Conservation (phyloP, 805 yeast genomes). For the Metschnikowia matae region DNA sequence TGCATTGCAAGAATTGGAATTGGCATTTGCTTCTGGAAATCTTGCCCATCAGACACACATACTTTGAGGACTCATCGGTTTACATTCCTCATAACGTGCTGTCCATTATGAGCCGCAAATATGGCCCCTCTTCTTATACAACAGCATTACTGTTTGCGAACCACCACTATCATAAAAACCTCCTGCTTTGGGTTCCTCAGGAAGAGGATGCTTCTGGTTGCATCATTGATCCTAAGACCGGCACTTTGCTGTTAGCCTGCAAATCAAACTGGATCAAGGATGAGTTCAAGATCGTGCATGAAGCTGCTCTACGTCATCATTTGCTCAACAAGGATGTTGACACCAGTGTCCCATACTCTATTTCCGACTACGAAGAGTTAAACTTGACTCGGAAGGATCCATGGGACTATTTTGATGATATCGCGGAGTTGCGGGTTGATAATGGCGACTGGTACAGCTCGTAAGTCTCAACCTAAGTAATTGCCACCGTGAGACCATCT, state of each 20-base stretch:
- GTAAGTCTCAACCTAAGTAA: neutral
- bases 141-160: conserved; percentile 24
- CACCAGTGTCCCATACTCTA: conserved; percentile 22
- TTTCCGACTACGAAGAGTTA: conserved; percentile 25
- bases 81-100: conserved; percentile 34
- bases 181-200: conserved; percentile 46
- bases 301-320: conserved; percentile 23
- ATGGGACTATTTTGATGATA: conserved; percentile 15
- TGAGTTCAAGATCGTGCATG: conserved; percentile 31
- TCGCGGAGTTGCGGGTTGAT: conserved; percentile 6
- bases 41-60: conserved; percentile 33
- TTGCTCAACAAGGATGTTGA: conserved; percentile 22
- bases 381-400: conserved; percentile 39
- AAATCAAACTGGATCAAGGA: conserved; percentile 21
- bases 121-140: conserved; percentile 29
- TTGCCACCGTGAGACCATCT: neutral
- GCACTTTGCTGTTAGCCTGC: conserved; percentile 20
- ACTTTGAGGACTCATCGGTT: conserved; percentile 34
- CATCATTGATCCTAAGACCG: conserved; percentile 31
- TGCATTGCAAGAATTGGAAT: conserved; percentile 39
- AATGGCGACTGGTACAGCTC: conserved; percentile 8
- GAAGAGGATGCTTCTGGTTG: conserved; percentile 28
- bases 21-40: conserved; percentile 37
- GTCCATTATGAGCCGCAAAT: conserved; percentile 28
- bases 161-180: conserved; percentile 40